Base-by-base conservation (phyloP, 2,329 filamentous ascomycete species). In the Dothideomycetes sp. region DNA sequence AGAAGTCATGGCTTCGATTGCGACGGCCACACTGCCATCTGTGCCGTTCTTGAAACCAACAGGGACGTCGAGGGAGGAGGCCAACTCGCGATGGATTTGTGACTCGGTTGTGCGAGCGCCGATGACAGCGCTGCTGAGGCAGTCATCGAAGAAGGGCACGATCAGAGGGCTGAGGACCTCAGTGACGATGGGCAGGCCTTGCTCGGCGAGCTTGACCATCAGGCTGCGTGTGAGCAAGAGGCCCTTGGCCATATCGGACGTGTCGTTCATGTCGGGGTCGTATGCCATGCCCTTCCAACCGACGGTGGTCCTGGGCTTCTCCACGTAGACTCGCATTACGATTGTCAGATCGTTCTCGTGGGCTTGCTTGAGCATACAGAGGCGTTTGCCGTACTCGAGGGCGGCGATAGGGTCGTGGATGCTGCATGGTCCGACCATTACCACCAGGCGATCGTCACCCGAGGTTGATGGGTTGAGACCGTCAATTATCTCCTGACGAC, bases 281-380 rank as follows among this genome's bases (percentile, higher is more conserved):
- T 98, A 96, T 73, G 96, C 95, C 61, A 98, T 73, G 37, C 91
- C 91, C 69, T 98, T 96, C 91, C 91, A 98, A 59, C 91, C 91
- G 36, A 96, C 88, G 0, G 91, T 96, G 35, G 91, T 98, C 45
- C 91, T 81, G 31, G 91, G 91, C 74, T 98, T 98, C 72, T 98
- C 91, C 36, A 96, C 81, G 75, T 98, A 98, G 57, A 88, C 87
- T 52, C 91, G 85, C 91, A 98, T 96, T 56, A 96, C 80, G 60
- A 98, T 84, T 61, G 79, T 80, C 33, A 98, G 73, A 59, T 96
- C 88, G 52, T 78, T 74, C 59, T 81, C 73, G n/a, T n/a, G n/a
- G n/a, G n/a, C n/a, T n/a, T n/a, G n/a, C n/a, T n/a, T n/a, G n/a
- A n/a, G n/a, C n/a, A n/a, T n/a, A n/a, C n/a, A n/a, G n/a, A n/a